Conservation (phyloP, 768 basidiomycete species). For the Tylopilus subfusipes region DNA sequence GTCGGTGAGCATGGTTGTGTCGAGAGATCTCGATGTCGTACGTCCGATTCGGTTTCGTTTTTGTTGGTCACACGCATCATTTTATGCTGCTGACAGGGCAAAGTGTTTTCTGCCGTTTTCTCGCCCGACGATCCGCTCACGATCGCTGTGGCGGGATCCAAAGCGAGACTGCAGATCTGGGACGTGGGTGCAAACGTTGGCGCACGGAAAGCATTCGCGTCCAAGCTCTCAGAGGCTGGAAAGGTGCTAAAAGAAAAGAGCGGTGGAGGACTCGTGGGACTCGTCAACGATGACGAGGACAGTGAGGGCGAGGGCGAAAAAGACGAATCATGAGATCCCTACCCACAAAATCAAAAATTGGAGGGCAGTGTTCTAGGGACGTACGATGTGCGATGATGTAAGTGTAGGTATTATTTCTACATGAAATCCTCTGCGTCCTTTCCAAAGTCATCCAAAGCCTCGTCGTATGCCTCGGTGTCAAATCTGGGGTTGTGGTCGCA, state of each 20-base stretch:
- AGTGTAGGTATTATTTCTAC: slow-evolving; percentile 47
- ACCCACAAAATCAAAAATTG: slow-evolving; percentile 1
- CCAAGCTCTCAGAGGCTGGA: slow-evolving; percentile 73
- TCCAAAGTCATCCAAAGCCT: slow-evolving; percentile 87
- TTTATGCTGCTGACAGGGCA: slow-evolving; percentile 58
- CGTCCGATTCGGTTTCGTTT: slow-evolving; percentile 24
- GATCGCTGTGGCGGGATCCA: slow-evolving; percentile 90
- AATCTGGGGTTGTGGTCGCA: slow-evolving; percentile 43
- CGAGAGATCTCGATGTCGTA: slow-evolving; percentile 89
- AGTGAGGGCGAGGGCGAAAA: slow-evolving; percentile 49
- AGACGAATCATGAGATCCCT: slow-evolving; percentile 14
- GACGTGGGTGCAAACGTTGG: slow-evolving; percentile 84
- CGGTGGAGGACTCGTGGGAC: slow-evolving; percentile 65
- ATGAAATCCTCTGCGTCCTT: slow-evolving; percentile 80
- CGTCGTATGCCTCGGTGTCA: slow-evolving; percentile 81
- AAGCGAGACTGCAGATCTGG: slow-evolving; percentile 94
- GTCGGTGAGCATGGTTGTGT: slow-evolving; percentile 79
- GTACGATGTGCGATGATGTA: slow-evolving; percentile 9
- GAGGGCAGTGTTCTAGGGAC: neutral
- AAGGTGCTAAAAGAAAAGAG: slow-evolving; percentile 61
- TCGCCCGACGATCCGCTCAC: slow-evolving; percentile 95
- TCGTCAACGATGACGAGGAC: slow-evolving; percentile 68
- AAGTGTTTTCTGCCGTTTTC: slow-evolving; percentile 88
- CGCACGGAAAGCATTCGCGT: slow-evolving; percentile 77
- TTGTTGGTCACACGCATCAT: neutral